These are phyloP conservation scores for Microstroma glucosiphilum DNA, from an alignment of 1,284 basidiomycete genomes.

Conservation along the genomic window DNA sequence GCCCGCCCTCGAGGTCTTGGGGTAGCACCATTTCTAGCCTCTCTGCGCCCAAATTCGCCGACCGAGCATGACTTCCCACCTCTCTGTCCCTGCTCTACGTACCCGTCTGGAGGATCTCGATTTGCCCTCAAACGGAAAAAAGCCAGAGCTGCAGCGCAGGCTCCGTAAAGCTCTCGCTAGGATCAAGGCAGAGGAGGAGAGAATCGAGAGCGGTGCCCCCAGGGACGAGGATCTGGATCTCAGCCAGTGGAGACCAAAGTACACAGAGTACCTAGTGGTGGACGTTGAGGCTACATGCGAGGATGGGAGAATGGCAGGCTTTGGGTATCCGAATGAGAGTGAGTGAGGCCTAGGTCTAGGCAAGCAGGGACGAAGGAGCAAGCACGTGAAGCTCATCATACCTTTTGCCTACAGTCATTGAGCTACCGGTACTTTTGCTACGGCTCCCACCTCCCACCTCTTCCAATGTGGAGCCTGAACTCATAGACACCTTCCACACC, in stretches of 20 bases:
- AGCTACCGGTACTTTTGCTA: slow-evolving; percentile 79
- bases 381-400: not conserved
- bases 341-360: slow-evolving; percentile 22
- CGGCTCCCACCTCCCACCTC: not conserved
- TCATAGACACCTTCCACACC: slow-evolving; percentile 68
- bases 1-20: too few relatives aligned
- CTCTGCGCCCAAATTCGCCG: too few relatives aligned
- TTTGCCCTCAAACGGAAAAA: not conserved
- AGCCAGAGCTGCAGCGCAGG: not conserved
- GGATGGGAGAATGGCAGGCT: slow-evolving; percentile 8
- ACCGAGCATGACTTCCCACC: not conserved
- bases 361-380: not conserved
- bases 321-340: slow-evolving; percentile 78
- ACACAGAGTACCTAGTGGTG: slow-evolving; percentile 56
- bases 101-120: not conserved
- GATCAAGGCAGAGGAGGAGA: not conserved
- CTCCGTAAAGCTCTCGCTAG: slow-evolving; percentile 5
- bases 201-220: not conserved
- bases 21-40: too few relatives aligned
- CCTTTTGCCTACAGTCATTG: slow-evolving; percentile 53
- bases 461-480: not conserved
- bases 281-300: slow-evolving; percentile 87
- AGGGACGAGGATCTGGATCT: not conserved
- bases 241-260: slow-evolving; percentile 25
- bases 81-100: not conserved